Evolutionary conservation across 306 rosid genomes (phyloP).

Genomic region (Prunus davidiana): DNA sequence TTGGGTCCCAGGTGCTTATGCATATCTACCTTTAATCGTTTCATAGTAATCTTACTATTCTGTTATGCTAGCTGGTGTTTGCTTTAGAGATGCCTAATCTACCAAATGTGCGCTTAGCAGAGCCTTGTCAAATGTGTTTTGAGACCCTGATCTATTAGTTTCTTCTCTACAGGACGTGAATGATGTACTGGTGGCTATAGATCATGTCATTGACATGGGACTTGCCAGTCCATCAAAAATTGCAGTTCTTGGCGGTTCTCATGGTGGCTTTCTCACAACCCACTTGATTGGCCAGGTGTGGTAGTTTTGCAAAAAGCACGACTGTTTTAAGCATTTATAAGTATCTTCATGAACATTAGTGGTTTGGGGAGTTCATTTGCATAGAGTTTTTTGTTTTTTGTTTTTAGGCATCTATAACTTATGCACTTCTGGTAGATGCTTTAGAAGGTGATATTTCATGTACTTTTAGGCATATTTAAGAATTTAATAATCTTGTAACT

Average conservation of each 20-base stretch:
- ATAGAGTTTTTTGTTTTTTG: background rate
- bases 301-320: constrained; percentile 6
- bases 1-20: constrained; percentile 72
- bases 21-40: too few species aligned
- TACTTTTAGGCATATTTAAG: background rate
- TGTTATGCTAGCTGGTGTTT: background rate
- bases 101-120: too few species aligned
- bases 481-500: background rate
- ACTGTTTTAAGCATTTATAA: background rate
- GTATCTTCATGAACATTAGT: background rate
- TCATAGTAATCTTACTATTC: too few species aligned
- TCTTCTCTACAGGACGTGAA: constrained; percentile 64
- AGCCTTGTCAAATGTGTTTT: background rate
- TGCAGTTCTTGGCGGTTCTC: constrained; percentile 85
- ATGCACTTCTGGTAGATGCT: background rate
- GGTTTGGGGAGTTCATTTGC: background rate
- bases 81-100: too few species aligned
- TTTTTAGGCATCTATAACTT: background rate
- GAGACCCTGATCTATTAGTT: constrained; percentile 16
- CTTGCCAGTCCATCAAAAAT: constrained; percentile 74
- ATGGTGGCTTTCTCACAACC: constrained; percentile 81
- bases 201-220: constrained; percentile 66
- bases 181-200: constrained; percentile 74
- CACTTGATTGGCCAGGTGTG: constrained; percentile 91
- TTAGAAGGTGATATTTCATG: too few species aligned